Conservation (phyloP, 345 rosid species). For the Eutrema japonicum region DNA sequence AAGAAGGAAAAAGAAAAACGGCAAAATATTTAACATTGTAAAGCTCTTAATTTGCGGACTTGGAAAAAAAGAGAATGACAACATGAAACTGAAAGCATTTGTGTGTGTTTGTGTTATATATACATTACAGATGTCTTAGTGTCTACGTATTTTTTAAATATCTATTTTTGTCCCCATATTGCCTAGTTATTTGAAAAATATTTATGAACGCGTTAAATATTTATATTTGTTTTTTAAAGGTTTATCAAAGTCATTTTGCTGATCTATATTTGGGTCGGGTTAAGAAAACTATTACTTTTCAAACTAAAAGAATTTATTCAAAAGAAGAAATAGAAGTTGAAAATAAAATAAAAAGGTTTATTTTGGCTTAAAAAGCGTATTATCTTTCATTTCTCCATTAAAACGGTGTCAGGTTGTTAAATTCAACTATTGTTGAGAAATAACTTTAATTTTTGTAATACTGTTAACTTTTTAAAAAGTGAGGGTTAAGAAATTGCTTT, state of each 20-base stretch:
- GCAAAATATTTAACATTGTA: slow-evolving; percentile 32
- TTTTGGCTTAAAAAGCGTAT: background rate
- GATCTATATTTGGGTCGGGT: background rate
- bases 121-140: slow-evolving; percentile 37
- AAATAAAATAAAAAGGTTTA: background rate
- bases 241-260: slow-evolving; percentile 28
- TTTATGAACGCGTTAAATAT: no score
- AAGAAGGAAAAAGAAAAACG: slow-evolving; percentile 36
- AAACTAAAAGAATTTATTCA: background rate
- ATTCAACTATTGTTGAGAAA: background rate
- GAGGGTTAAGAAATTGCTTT: no score
- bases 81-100: slow-evolving; percentile 12
- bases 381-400: background rate
- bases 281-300: slow-evolving; percentile 13
- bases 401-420: background rate
- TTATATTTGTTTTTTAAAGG: no score
- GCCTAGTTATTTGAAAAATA: no score
- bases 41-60: slow-evolving; percentile 36
- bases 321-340: background rate
- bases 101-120: slow-evolving; percentile 31
- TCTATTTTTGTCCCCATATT: slow-evolving; percentile 26
- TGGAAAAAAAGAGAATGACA: slow-evolving; percentile 23
- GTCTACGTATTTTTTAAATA: slow-evolving; percentile 24
- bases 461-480: no score
- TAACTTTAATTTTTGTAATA: no score